Conservation (phyloP, 169 alveolate genomes). For the Cyclospora cayetanensis region DNA sequence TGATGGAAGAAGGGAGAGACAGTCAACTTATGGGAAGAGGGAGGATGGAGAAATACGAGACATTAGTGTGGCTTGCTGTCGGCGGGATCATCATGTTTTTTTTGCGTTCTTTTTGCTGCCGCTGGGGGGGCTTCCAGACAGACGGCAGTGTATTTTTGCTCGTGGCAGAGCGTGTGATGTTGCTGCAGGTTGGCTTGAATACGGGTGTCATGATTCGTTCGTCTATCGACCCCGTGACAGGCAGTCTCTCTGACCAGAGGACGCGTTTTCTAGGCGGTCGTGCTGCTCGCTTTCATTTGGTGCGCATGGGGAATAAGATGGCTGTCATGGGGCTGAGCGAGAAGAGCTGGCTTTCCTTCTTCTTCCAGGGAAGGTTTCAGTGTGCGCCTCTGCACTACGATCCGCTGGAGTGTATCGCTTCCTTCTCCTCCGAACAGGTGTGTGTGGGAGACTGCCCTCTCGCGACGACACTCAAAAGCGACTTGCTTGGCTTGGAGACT, state of each 20-base stretch:
- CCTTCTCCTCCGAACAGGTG: slow-evolving; percentile 81
- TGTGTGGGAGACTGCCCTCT: too few species aligned
- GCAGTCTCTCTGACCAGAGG: slow-evolving; percentile 96
- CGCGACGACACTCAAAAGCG: too few species aligned
- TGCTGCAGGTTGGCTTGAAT: slow-evolving; percentile 95
- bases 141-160: neutral
- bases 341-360: slow-evolving; percentile 89
- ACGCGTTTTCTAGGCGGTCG: slow-evolving; percentile 95
- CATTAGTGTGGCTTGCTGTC: neutral
- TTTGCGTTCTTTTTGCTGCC: neutral
- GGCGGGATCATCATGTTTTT: neutral
- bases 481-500: too few species aligned
- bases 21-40: neutral
- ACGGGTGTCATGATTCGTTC: slow-evolving; percentile 97
- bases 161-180: slow-evolving; percentile 73
- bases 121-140: neutral
- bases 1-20: too few species aligned
- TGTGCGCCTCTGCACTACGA: slow-evolving; percentile 90
- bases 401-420: slow-evolving; percentile 88
- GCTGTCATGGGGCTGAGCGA: slow-evolving; percentile 87
- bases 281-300: slow-evolving; percentile 88
- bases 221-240: slow-evolving; percentile 93
- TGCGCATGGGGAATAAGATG: slow-evolving; percentile 68
- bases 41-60: neutral
- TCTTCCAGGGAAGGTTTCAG: slow-evolving; percentile 81